phyloP scores from a whole-genome alignment of 2,329 filamentous ascomycete species.

The Hymenoscyphus fructigenus region DNA sequence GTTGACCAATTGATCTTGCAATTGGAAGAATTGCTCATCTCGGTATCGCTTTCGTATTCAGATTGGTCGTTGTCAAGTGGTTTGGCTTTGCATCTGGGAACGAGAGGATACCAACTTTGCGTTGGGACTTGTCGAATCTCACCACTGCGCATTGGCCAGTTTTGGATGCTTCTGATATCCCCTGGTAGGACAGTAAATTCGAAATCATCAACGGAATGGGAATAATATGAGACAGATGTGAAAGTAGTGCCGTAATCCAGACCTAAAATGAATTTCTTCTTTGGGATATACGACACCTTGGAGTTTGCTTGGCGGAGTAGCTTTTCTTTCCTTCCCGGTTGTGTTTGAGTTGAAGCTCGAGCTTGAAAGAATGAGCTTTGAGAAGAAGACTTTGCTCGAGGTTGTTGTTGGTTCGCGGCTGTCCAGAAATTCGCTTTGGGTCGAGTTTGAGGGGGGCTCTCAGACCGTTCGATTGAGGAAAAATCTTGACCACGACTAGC shows the following conservation, averaged over 20 bases:
- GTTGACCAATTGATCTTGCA: neutral
- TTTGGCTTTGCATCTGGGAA: neutral
- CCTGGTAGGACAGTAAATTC: conserved; percentile 10
- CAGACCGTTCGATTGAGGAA: neutral
- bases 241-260: conserved; percentile 17
- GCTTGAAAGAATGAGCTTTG: neutral
- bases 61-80: neutral
- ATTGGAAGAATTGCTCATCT: neutral
- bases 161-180: conserved; percentile 19
- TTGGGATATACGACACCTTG: neutral
- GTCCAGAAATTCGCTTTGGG: neutral
- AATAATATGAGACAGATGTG: conserved; percentile 22
- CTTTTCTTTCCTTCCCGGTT: neutral
- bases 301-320: neutral
- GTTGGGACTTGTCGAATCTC: conserved; percentile 24
- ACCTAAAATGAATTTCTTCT: conserved; percentile 9
- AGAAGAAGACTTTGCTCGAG: too few species aligned
- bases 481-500: neutral
- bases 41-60: neutral
- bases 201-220: conserved; percentile 2
- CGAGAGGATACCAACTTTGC: conserved; percentile 25
- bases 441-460: neutral
- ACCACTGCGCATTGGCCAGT: conserved; percentile 19
- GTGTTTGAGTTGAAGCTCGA: neutral
- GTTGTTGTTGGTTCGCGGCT: neutral